Evolutionary conservation across 2,329 filamentous ascomycete species (phyloP).

Genomic region (Botrytis fragariae): DNA sequence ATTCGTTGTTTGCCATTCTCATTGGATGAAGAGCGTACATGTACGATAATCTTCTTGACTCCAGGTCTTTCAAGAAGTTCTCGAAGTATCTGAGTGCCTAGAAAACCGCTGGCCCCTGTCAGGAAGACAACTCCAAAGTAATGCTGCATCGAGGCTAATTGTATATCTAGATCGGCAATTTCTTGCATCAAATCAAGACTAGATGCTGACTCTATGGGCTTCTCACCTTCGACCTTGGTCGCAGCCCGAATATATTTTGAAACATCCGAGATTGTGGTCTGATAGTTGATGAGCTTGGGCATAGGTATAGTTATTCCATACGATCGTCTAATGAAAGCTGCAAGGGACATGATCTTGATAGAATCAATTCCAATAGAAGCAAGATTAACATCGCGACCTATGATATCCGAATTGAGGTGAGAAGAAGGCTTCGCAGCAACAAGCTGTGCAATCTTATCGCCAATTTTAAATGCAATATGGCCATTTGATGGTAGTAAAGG

Average conservation of each 20-base stretch:
- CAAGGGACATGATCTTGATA: conserved; percentile 22
- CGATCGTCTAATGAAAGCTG: conserved; percentile 19
- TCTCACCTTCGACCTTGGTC: not conserved
- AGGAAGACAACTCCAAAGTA: conserved; percentile 1
- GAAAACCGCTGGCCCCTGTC: conserved; percentile 9
- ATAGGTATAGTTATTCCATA: conserved; percentile 14
- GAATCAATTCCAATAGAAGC: conserved; percentile 20
- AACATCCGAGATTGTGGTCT: conserved; percentile 17
- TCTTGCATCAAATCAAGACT: conserved; percentile 11
- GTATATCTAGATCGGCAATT: not conserved
- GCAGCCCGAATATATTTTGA: conserved; percentile 5
- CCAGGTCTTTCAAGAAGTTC: conserved; percentile 3
- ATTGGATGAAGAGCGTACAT: not conserved
- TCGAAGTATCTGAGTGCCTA: conserved; percentile 8
- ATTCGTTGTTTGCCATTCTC: not conserved
- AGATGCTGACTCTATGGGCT: not conserved
- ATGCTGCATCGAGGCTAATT: conserved; percentile 10
- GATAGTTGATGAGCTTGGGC: conserved; percentile 14
- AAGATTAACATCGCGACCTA: conserved; percentile 13
- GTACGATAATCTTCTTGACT: conserved; percentile 3
- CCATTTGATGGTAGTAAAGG: conserved; percentile 2
- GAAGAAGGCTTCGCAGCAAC: not conserved
- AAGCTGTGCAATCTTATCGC: conserved; percentile 9
- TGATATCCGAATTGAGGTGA: not conserved
- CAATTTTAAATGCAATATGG: conserved; percentile 2